phyloP scores from a whole-genome alignment of 1,284 basidiomycete species.

The Trichosporon ovoides region DNA sequence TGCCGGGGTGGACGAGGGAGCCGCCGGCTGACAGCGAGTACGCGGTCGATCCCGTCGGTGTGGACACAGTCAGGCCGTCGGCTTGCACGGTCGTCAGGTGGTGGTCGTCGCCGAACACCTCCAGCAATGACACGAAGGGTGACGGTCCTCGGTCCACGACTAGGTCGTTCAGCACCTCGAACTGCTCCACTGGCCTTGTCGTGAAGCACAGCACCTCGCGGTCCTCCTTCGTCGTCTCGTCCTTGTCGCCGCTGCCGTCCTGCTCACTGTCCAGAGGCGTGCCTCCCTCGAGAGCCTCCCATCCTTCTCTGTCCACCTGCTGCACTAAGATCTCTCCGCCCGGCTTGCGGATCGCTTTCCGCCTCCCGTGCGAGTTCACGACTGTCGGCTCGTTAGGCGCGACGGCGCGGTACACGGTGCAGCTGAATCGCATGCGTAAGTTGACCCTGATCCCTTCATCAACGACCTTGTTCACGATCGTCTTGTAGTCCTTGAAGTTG shows the following conservation, averaged over 20 bases:
- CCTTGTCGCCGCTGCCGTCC: too few species aligned
- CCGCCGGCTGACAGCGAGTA: constrained; percentile 98
- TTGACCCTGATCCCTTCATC: constrained; percentile 95
- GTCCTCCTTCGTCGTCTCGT: too few species aligned
- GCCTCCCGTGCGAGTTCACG: constrained; percentile 47
- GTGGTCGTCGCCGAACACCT: constrained; percentile 98
- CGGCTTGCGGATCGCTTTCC: constrained; percentile 82
- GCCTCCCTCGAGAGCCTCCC: constrained; percentile 84
- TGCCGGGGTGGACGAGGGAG: constrained; percentile 95
- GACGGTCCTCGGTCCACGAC: constrained; percentile 97
- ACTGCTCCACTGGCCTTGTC: constrained; percentile 89
- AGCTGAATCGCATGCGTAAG: constrained; percentile 97
- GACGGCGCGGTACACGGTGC: constrained; percentile 91
- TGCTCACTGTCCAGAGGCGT: background rate
- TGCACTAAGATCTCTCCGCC: constrained; percentile 93
- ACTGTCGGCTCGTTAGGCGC: constrained; percentile 57
- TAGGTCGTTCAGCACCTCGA: constrained; percentile 96
- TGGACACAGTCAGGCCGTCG: constrained; percentile 91
- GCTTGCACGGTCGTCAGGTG: constrained; percentile 99
- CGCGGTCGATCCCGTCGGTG: constrained; percentile 95
- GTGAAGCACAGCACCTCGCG: constrained; percentile 98
- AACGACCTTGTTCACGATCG: constrained; percentile 82
- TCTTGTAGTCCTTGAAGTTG: constrained; percentile 80
- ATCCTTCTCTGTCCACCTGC: constrained; percentile 77
- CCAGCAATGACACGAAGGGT: constrained; percentile 91